Evolutionary conservation across 1,284 basidiomycete species (phyloP).

Genomic region (Wallemia mellicola): DNA sequence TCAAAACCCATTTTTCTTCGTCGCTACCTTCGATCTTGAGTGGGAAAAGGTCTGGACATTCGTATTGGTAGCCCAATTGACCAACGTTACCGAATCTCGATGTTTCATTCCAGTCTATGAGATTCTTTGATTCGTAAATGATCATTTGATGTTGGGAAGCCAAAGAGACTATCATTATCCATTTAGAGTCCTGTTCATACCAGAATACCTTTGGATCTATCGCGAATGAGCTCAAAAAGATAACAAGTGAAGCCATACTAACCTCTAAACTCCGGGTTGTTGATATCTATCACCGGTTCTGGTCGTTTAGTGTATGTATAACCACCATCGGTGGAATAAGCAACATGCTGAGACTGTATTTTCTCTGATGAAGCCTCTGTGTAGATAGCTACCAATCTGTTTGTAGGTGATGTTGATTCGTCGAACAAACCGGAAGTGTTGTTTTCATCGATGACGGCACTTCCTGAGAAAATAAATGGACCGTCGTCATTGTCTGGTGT

Average conservation of each 20-base stretch:
- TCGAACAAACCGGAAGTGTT: constrained; percentile 19
- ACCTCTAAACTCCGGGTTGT: constrained; percentile 14
- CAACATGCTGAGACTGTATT: constrained; percentile 15
- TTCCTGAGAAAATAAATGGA: constrained; percentile 14
- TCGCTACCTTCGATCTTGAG: constrained; percentile 12
- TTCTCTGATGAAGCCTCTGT: constrained; percentile 16
- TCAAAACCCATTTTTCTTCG: constrained; percentile 5
- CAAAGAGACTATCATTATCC: constrained; percentile 18
- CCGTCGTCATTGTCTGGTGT: constrained; percentile 8
- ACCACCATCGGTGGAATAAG: constrained; percentile 17
- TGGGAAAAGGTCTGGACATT: constrained; percentile 15
- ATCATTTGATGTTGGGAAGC: constrained; percentile 15
- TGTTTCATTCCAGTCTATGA: constrained; percentile 16
- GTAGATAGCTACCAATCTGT: constrained; percentile 18
- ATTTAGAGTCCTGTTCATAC: constrained; percentile 11
- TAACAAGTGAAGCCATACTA: not conserved
- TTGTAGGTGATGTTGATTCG: constrained; percentile 8
- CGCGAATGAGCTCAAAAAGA: not conserved
- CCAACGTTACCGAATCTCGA: constrained; percentile 14
- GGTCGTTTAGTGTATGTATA: constrained; percentile 16
- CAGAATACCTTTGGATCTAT: constrained; percentile 18
- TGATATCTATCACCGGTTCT: constrained; percentile 14
- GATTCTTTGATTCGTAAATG: constrained; percentile 16
- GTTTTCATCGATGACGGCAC: constrained; percentile 16
- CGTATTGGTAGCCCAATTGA: constrained; percentile 15